Conservation (phyloP, 176 grass and related monocot genomes). For the Ensete glaucum region DNA sequence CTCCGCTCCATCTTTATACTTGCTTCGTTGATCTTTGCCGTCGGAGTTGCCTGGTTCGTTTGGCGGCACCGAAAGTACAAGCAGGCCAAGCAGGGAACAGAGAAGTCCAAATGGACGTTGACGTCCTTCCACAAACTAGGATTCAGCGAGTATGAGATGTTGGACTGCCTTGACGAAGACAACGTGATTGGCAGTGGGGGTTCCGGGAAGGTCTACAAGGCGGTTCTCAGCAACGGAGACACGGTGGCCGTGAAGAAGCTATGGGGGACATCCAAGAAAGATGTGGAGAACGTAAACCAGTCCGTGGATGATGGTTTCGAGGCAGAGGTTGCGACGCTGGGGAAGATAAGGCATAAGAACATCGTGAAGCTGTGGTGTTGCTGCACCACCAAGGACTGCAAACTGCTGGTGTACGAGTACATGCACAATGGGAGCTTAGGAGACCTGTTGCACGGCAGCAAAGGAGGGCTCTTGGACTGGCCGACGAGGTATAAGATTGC, state of each 20-base stretch:
- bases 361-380: conserved; percentile 86
- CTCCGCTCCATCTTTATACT: conserved; percentile 50
- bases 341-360: conserved; percentile 95
- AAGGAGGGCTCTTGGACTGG: conserved; percentile 62
- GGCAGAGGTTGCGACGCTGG: conserved; percentile 67
- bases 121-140: conserved; percentile 95
- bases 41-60: conserved; percentile 55
- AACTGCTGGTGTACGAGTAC: conserved; percentile 78
- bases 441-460: conserved; percentile 51
- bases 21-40: conserved; percentile 34
- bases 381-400: conserved; percentile 51
- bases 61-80: conserved; percentile 48
- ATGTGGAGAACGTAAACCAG: background rate
- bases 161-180: conserved; percentile 68
- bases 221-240: conserved; percentile 54
- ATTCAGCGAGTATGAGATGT: conserved; percentile 74
- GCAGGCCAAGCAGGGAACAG: conserved; percentile 13
- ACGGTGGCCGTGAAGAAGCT: conserved; percentile 82
- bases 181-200: conserved; percentile 69
- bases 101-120: conserved; percentile 65
- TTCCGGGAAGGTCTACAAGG: conserved; percentile 91
- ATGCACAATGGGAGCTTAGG: conserved; percentile 72
- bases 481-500: conserved; percentile 52
- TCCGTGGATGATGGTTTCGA: conserved; percentile 44
- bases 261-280: conserved; percentile 23